phyloP scores from a whole-genome alignment of 805 yeast species.

The Wickerhamiella lipophila region DNA sequence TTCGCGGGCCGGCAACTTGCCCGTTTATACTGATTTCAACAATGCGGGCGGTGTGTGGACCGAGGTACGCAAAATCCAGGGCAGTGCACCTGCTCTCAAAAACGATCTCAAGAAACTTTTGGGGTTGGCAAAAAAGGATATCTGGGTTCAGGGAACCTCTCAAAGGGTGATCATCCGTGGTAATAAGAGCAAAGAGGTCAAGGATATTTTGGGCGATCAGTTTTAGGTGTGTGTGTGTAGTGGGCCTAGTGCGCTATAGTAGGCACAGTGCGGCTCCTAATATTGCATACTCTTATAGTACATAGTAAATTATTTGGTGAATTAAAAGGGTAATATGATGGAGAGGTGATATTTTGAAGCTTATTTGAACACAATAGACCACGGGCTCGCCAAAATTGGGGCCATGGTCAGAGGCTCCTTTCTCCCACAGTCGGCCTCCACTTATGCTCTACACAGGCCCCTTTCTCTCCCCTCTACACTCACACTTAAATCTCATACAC shows the following conservation, averaged over 20 bases:
- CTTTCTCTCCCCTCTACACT: no score
- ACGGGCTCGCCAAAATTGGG: no score
- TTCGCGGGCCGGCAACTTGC: slow-evolving; percentile 47
- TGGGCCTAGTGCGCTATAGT: no score
- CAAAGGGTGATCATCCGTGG: slow-evolving; percentile 44
- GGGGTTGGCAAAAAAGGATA: slow-evolving; percentile 35
- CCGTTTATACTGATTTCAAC: slow-evolving; percentile 64
- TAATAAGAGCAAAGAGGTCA: slow-evolving; percentile 31
- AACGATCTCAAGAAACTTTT: slow-evolving; percentile 46
- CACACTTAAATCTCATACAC: no score
- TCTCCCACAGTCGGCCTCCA: no score
- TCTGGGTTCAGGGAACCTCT: slow-evolving; percentile 39
- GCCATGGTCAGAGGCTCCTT: no score
- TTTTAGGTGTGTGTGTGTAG: slow-evolving; percentile 18
- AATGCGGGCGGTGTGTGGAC: slow-evolving; percentile 53
- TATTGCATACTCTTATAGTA: no score
- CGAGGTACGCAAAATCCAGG: slow-evolving; percentile 57
- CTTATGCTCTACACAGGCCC: no score
- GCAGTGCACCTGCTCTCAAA: slow-evolving; percentile 53
- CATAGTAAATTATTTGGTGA: neutral
- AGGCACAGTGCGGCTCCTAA: no score
- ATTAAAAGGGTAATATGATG: neutral
- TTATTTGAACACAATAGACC: no score
- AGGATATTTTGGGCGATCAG: slow-evolving; percentile 26
- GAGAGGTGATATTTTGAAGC: no score